These are phyloP conservation scores for Apiospora saccharicola DNA, from an alignment of 2,329 filamentous ascomycete species.

Conservation along the genomic window DNA sequence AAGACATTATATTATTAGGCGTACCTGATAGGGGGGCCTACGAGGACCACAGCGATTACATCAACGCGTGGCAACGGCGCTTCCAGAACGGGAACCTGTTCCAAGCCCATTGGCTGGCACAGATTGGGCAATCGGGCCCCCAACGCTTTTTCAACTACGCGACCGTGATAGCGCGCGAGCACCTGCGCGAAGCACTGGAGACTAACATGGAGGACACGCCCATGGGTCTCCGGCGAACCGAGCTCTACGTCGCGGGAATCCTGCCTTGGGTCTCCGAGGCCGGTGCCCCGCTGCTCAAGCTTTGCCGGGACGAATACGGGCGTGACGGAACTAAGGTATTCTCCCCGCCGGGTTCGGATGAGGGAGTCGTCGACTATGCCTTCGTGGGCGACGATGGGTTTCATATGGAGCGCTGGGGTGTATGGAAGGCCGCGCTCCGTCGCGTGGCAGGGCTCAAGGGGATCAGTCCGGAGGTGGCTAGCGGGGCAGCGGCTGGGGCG, in stretches of 20 bases:
- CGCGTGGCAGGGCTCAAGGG: background rate
- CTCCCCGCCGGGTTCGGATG: background rate
- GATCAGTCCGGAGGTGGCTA: background rate
- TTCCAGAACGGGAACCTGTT: conserved; percentile 10
- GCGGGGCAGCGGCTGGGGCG: background rate
- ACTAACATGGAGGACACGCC: background rate
- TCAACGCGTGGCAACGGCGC: background rate
- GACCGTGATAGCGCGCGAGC: background rate
- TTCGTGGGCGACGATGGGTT: conserved; percentile 12
- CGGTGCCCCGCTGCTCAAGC: background rate
- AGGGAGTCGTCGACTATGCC: background rate
- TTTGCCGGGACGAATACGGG: background rate
- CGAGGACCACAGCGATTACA: background rate
- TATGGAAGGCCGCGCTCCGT: background rate
- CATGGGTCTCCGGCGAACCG: background rate
- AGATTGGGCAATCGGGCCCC: background rate
- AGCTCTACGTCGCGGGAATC: background rate
- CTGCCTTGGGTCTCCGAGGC: background rate
- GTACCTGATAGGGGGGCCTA: background rate
- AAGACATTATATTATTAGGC: background rate
- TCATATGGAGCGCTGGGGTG: conserved; percentile 3
- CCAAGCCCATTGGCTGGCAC: conserved; percentile 9
- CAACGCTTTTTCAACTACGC: background rate
- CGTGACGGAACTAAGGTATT: background rate
- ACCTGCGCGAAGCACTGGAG: conserved; percentile 18